phyloP scores from a whole-genome alignment of 2,329 filamentous ascomycete genomes.

The Fusarium succisae region DNA sequence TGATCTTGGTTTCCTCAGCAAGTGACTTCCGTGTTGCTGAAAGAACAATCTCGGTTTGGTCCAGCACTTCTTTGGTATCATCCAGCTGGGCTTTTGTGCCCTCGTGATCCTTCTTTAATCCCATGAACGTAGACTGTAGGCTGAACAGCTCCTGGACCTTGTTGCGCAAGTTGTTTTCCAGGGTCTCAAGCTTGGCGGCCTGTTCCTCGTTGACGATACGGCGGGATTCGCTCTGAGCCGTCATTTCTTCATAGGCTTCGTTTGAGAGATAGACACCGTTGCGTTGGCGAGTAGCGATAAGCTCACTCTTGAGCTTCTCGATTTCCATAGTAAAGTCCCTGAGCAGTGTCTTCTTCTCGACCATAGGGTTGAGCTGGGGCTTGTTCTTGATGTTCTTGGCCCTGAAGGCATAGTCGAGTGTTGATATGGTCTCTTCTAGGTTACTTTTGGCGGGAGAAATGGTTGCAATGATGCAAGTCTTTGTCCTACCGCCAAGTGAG shows the following conservation, averaged over 20 bases:
- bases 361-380: slow-evolving; percentile 89
- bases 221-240: slow-evolving; percentile 88
- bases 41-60: slow-evolving; percentile 88
- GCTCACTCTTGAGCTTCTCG: slow-evolving; percentile 90
- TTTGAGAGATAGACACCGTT: slow-evolving; percentile 95
- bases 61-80: slow-evolving; percentile 81
- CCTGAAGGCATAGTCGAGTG: slow-evolving; percentile 95
- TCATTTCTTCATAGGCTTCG: slow-evolving; percentile 90
- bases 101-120: slow-evolving; percentile 90
- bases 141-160: slow-evolving; percentile 93
- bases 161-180: slow-evolving; percentile 89
- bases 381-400: slow-evolving; percentile 99
- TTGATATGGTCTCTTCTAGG: slow-evolving; percentile 97
- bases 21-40: slow-evolving; percentile 79
- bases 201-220: slow-evolving; percentile 94
- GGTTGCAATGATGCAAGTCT: slow-evolving; percentile 98
- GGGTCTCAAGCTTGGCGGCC: slow-evolving; percentile 87
- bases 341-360: slow-evolving; percentile 92
- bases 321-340: slow-evolving; percentile 92
- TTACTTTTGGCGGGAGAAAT: slow-evolving; percentile 95
- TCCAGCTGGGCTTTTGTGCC: slow-evolving; percentile 76
- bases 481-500: slow-evolving; percentile 92
- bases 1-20: slow-evolving; percentile 79
- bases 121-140: slow-evolving; percentile 86
- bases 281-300: slow-evolving; percentile 90